A percentile compares a stretch with the other conserved stretches of the same genome.
Conservation (phyloP, 179 eudicot species). For the Silene noctiflora region DNA sequence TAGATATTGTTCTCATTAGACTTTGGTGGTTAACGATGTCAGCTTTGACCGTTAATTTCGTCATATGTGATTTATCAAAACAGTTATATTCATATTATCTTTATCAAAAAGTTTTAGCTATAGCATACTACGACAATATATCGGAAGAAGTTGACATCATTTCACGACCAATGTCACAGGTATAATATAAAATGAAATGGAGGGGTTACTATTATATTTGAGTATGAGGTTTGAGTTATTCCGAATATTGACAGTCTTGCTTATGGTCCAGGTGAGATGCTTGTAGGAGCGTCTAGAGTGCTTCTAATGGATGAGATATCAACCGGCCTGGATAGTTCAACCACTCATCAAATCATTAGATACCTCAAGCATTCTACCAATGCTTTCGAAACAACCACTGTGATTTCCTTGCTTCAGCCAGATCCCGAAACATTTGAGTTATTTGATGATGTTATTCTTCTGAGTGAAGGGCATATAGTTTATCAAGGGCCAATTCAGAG, state of each 20-base stretch:
- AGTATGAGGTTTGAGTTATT: background rate
- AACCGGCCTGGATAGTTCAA: conserved; percentile 82
- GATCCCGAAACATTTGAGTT: conserved; percentile 68
- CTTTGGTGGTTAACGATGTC: background rate
- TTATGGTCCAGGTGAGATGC: conserved; percentile 53
- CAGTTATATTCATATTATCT: background rate
- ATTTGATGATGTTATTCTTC: conserved; percentile 68
- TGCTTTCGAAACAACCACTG: conserved; percentile 55
- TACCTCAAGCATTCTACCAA: conserved; percentile 64
- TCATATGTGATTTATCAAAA: background rate
- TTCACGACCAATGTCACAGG: background rate
- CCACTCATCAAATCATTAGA: conserved; percentile 66
- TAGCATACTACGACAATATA: background rate
- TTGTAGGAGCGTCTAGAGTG: conserved; percentile 64
- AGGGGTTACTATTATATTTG: background rate
- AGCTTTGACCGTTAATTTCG: background rate
- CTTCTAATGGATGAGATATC: conserved; percentile 84
- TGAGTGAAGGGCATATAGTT: conserved; percentile 74
- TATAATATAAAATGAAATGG: background rate
- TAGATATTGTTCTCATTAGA: background rate
- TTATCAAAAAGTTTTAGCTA: background rate
- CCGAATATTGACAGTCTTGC: background rate
- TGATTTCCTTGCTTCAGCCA: conserved; percentile 71
- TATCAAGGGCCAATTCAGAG: conserved; percentile 72
- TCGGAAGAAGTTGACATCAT: background rate